Evolutionary conservation across 805 yeast genomes (phyloP), one percentile per base, ranked within the genome.

Genomic region (Spathaspora girioi): DNA sequence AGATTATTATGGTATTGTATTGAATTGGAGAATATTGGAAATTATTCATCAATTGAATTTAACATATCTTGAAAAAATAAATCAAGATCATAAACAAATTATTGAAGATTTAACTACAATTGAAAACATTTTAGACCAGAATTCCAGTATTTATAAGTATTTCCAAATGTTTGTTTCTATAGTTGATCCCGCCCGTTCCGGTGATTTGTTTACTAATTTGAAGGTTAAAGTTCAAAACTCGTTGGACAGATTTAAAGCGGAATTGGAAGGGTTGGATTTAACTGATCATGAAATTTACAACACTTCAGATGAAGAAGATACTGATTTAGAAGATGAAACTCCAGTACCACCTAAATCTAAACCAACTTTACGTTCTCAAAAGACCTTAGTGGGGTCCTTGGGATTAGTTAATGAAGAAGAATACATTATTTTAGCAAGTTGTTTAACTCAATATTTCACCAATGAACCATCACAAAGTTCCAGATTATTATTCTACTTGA

Each of bases 11-110:
- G 64, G 58, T 1, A 51, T 68, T 3, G 38, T 73, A 2, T 57
- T 63, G n/a, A 56, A 61, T 38, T 73, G 76, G 76, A 66, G 77
- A 57, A 46, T 72, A 5, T 53, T 71, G 49, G 75, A 67, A 41
- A 59, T 73, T 12, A 54, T 67, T 14, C 64, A 70, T 51, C 66
- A 67, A 52, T 58, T 73, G 48, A 70, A 64, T 48, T 49, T 65
- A 19, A 56, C 53, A n/a, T 70, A 65, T 48, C 61, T 72, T 53
- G 59, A 59, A 6, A 38, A 52, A 20, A 15, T 45, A 14, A 31
- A 61, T 5, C 44, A 53, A 1, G 59, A 53, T 4, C 50, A 49
- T 5, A 45, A 52, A n/a, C 55, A 54, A n/a, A 50, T 56, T 20
- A 46, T 49, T 10, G 53, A 54, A 18, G 59, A 56, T 42, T 47